phyloP scores from a whole-genome alignment of 495 filamentous ascomycete species.

The Talaromyces proteolyticus region DNA sequence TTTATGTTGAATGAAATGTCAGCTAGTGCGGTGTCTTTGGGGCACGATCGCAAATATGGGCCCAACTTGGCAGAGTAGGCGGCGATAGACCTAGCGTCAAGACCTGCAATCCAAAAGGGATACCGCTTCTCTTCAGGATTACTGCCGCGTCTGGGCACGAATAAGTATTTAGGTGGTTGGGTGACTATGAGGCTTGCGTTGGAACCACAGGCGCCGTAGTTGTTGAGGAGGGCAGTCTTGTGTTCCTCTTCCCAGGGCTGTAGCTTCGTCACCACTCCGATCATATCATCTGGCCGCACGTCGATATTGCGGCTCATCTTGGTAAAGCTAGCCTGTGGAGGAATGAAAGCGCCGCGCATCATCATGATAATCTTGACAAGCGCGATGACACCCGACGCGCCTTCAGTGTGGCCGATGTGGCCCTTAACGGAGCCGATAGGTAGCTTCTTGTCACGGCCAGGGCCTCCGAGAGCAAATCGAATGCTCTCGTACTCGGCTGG shows the following conservation, averaged over 20 bases:
- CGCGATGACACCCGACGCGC: constrained; percentile 29
- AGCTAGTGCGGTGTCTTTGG: background rate
- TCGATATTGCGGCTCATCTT: constrained; percentile 31
- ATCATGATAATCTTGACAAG: constrained; percentile 36
- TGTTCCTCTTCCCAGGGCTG: constrained; percentile 17
- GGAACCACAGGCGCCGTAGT: constrained; percentile 32
- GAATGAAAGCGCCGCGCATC: constrained; percentile 28
- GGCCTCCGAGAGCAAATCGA: constrained; percentile 19
- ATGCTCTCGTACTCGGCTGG: constrained; percentile 24
- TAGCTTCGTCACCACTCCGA: constrained; percentile 21
- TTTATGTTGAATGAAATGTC: constrained; percentile 34
- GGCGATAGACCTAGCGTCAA: background rate
- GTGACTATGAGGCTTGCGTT: constrained; percentile 25
- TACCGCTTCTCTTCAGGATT: background rate
- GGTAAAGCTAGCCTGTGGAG: constrained; percentile 25
- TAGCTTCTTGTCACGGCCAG: constrained; percentile 8
- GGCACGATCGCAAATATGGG: background rate
- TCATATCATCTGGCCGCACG: constrained; percentile 14
- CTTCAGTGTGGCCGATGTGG: constrained; percentile 37
- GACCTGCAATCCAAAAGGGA: constrained; percentile 10
- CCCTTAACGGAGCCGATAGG: constrained; percentile 32
- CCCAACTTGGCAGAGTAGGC: background rate
- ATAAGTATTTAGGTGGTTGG: background rate
- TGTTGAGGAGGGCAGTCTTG: constrained; percentile 28
- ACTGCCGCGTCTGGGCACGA: background rate